Base-by-base conservation (phyloP, 805 yeast species). In the Vanderwaltozyma verrucispora region DNA sequence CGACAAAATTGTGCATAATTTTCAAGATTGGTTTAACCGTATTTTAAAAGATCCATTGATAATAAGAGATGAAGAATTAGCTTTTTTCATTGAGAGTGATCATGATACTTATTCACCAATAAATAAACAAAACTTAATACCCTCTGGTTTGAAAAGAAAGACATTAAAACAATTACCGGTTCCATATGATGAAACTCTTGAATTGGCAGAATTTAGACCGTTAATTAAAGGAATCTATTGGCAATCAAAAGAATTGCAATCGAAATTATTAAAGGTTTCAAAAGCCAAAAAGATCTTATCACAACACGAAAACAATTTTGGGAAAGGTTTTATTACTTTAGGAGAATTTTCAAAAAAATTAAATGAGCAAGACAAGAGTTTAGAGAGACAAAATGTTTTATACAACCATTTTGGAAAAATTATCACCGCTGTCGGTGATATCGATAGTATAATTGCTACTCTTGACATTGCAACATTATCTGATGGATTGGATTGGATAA, bases 141-240 rank as follows among this genome's bases (percentile, higher is more conserved):
- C 31, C 2, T 77, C 94, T 13, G 98, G 97, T 0, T 58, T 92
- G 19, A 77, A 79, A 44, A 74, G 98, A 36, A 84, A 83, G 58
- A 87, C 97, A 2, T 69, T 92, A 51, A 92, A 92, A 58, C 98
- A 92, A 56, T 70, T 88, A 32, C 80, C 83, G 30, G 84, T 94
- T 2, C 98, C 98, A 1, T 85, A 80, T 50, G 98, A 89, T 60
- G 89, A 85, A 29, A 79, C 77, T 33, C 69, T 72, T 19, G 92
- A 80, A 43, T 68, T 92, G 43, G 87, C 92, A 0, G 81, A 75
- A 35, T 86, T 88, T 57, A 67, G 98, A 44, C 98, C 98, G 1
- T 54, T 80, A 56, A 80, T 88, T 28, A 92, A 92, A 60, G 69
- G 79, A 9, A 68, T 84, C 12, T 84, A 85, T 56, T 67, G 77